Conservation (phyloP, 345 rosid genomes). For the Acer campestre region DNA sequence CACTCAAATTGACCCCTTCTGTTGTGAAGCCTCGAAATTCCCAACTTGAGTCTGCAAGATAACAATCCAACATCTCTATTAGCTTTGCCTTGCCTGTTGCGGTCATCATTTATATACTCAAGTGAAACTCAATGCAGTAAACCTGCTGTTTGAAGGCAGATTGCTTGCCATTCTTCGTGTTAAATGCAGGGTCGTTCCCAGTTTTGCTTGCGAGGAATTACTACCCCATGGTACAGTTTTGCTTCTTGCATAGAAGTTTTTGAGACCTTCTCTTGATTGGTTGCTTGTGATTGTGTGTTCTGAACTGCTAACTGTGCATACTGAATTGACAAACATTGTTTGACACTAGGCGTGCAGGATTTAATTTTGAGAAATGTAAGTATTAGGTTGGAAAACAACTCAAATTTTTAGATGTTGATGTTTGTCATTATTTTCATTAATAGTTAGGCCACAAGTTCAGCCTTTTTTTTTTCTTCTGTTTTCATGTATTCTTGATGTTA, state of each 20-base stretch:
- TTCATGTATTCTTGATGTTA: background rate
- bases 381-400: conserved; percentile 13
- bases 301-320: background rate
- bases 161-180: background rate
- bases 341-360: background rate
- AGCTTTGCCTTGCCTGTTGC: conserved; percentile 9
- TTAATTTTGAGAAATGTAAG: conserved; percentile 2
- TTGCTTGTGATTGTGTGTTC: background rate
- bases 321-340: background rate
- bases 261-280: background rate
- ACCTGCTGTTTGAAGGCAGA: conserved; percentile 21
- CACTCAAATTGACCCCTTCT: conserved; percentile 29
- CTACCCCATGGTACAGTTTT: background rate
- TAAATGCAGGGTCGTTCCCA: too few species aligned
- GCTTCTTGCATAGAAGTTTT: conserved; percentile 16
- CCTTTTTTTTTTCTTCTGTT: background rate
- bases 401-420: background rate
- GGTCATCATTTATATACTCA: conserved; percentile 1
- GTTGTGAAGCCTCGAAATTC: conserved; percentile 8
- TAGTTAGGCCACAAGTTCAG: background rate
- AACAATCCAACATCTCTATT: background rate
- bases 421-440: background rate
- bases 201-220: conserved; percentile 25
- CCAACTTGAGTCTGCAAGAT: conserved; percentile 21
- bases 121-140: background rate